Percentiles rank a stretch among this genome's conserved stretches.
phyloP scores from a whole-genome alignment of 352 stramenopile genomes.

The Elongisporangium anandrum region DNA sequence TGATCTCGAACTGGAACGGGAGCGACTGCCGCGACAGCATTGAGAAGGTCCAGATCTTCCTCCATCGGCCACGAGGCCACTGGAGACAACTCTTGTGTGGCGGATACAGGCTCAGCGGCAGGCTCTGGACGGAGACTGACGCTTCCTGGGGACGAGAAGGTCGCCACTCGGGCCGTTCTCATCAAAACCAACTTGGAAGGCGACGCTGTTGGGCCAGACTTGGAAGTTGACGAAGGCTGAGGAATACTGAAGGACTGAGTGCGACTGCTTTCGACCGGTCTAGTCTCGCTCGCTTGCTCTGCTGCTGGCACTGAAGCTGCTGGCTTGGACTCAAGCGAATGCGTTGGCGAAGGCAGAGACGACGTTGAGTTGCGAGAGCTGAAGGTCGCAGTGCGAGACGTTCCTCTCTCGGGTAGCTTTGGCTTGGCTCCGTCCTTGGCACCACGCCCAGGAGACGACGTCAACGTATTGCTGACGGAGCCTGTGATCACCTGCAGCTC shows the following conservation, averaged over 20 bases:
- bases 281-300: background rate
- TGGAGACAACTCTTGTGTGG: background rate
- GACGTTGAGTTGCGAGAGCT: background rate
- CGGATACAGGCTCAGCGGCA: background rate
- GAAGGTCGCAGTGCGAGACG: background rate
- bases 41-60: background rate
- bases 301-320: background rate
- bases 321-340: slow-evolving; percentile 1
- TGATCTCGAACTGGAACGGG: slow-evolving; percentile 1
- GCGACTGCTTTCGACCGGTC: background rate
- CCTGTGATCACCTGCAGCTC: slow-evolving; percentile 30
- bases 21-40: slow-evolving; percentile 6
- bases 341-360: slow-evolving; percentile 12
- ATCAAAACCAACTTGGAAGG: background rate
- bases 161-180: background rate
- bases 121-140: background rate
- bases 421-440: background rate
- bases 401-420: background rate
- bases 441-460: background rate
- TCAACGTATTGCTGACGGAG: background rate
- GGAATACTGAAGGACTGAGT: background rate
- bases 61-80: background rate
- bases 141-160: background rate
- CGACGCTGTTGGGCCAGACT: background rate
- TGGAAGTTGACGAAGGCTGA: background rate